Base-by-base conservation (phyloP, 2,329 filamentous ascomycete species). In the Aspergillus vadensis region DNA sequence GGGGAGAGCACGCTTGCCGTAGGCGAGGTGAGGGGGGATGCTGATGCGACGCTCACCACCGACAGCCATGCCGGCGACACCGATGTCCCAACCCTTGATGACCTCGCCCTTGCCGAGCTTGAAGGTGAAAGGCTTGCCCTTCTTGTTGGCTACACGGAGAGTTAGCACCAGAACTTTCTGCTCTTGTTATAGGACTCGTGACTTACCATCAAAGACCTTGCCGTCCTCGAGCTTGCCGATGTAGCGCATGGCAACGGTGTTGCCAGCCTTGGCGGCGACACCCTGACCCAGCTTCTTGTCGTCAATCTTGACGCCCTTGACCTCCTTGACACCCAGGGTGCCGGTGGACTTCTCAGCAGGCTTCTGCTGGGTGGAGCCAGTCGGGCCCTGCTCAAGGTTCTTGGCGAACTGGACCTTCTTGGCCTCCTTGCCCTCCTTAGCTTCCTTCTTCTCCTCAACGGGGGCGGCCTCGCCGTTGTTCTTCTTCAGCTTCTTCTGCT, bases 331-430 rank as follows among this genome's bases (percentile, higher is more conserved):
- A 64, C 89, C 87, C 52, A 88, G 81, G 38, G 85, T 79, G 57
- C 83, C 82, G 72, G 83, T 84, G 70, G 84, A 79, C 73, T 83
- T 84, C 69, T 79, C 73, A 43, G 73, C 71, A 19, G 74, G 64
- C 72, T 82, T 77, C 65, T 76, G 78, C 65, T 76, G 78, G 66
- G 85, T 81, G 59, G 91, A 88, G 67, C 88, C 88, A 47, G 92
- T 96, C 65, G 95, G 95, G 62, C 95, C 95, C 80, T 96, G 92
- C 84, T 98, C 95, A 65, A 99, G 91, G 79, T 98, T 93, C 86
- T 98, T 97, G 75, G 95, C 94, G 77, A 99, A 99, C 79, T 97
- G 92, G 63, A 99, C 95, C 84, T 97, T 98, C 87, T 97, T 97
- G 78, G 91, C 90, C 59, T 83, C 81, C 83, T 88, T 88, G 66